phyloP scores from a whole-genome alignment of 768 basidiomycete genomes.

The Tricholoma flavovirens region DNA sequence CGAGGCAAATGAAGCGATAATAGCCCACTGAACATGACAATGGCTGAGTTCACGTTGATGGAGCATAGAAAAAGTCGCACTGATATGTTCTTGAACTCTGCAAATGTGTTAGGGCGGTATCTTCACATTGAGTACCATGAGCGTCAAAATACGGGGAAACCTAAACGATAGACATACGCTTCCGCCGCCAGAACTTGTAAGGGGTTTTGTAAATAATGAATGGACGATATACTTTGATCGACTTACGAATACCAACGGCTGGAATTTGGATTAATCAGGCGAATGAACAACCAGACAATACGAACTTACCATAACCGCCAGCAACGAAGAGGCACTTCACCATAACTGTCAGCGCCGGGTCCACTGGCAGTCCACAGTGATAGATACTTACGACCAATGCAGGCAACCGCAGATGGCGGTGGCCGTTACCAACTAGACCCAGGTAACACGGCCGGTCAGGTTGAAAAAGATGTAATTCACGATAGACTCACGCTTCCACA shows the following conservation, averaged over 20 bases:
- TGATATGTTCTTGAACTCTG: slow-evolving; percentile 9
- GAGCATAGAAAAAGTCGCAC: slow-evolving; percentile 3
- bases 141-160: background rate
- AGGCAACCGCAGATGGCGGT: slow-evolving; percentile 15
- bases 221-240: background rate
- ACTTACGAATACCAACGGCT: background rate
- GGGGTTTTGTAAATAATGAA: background rate
- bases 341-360: background rate
- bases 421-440: slow-evolving; percentile 17
- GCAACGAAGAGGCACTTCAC: slow-evolving; percentile 8
- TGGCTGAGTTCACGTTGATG: background rate
- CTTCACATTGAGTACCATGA: background rate
- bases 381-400: slow-evolving; percentile 11
- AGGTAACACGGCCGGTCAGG: background rate
- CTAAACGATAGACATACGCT: slow-evolving; percentile 9
- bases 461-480: background rate
- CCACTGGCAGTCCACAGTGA: no score
- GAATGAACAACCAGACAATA: background rate
- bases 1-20: slow-evolving; percentile 19
- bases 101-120: slow-evolving; percentile 11
- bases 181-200: slow-evolving; percentile 14
- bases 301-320: slow-evolving; percentile 18
- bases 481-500: slow-evolving; percentile 24
- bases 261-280: background rate
- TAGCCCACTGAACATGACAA: slow-evolving; percentile 18